These are phyloP conservation scores for Fomitopsis serialis DNA, from an alignment of 768 basidiomycete species.

Conservation along the genomic window DNA sequence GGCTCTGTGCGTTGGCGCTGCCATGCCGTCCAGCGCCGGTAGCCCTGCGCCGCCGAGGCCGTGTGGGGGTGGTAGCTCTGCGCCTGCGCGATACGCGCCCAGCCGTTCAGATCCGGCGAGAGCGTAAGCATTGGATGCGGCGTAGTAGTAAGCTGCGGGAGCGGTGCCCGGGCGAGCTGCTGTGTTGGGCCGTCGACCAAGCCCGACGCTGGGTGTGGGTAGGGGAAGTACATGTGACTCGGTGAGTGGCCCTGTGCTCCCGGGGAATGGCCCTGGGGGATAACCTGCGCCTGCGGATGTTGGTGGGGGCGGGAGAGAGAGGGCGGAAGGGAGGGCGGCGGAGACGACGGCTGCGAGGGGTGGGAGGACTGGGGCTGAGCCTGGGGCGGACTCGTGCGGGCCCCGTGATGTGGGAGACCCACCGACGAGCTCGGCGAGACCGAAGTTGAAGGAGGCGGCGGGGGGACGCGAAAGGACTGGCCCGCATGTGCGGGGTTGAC, in stretches of 20 bases:
- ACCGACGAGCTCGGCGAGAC: conserved; percentile 30
- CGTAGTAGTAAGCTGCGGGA: conserved; percentile 56
- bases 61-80: conserved; percentile 34
- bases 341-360: conserved; percentile 75
- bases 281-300: conserved; percentile 29
- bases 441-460: conserved; percentile 42
- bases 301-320: conserved; percentile 32
- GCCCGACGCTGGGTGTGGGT: conserved; percentile 43
- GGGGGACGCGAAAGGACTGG: conserved; percentile 71
- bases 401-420: conserved; percentile 40
- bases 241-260: conserved; percentile 28
- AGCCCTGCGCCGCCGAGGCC: neutral
- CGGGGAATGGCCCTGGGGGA: conserved; percentile 32
- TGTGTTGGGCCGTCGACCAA: conserved; percentile 50
- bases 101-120: conserved; percentile 39
- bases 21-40: conserved; percentile 26
- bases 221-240: conserved; percentile 53
- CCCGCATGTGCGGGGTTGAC: conserved; percentile 25
- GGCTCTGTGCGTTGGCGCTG: conserved; percentile 25
- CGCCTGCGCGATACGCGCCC: conserved; percentile 42
- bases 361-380: conserved; percentile 52
- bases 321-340: conserved; percentile 47
- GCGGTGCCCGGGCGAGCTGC: conserved; percentile 67
- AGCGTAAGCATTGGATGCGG: conserved; percentile 9
- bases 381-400: conserved; percentile 42